A percentile compares a stretch with the other conserved stretches of the same genome.
These are phyloP conservation scores for Populus tomentosa DNA, from an alignment of 441 rosid species.

Conservation along the genomic window DNA sequence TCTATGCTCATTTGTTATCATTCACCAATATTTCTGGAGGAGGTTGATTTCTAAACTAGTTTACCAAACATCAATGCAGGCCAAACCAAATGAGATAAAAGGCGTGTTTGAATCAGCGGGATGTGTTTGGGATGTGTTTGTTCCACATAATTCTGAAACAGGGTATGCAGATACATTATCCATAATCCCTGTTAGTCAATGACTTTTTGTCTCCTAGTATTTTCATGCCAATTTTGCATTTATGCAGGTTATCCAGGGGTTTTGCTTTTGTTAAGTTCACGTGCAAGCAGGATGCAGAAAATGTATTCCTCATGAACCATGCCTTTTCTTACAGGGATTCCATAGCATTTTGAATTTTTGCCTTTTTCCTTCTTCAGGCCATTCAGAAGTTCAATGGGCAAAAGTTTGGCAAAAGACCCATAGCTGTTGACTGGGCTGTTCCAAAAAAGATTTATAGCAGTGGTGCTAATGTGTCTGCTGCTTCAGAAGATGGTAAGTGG, in stretches of 20 bases:
- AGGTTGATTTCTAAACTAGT: conserved; percentile 23
- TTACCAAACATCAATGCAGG: conserved; percentile 47
- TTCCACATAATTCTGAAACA: conserved; percentile 70
- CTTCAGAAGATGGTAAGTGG: conserved; percentile 57
- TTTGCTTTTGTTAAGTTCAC: conserved; percentile 97
- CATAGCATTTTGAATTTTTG: conserved; percentile 1
- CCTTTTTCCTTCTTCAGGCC: conserved; percentile 48
- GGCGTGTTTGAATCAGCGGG: conserved; percentile 69
- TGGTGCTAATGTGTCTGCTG: conserved; percentile 40
- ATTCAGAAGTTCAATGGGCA: conserved; percentile 80
- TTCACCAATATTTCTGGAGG: conserved; percentile 5
- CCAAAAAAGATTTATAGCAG: conserved; percentile 69
- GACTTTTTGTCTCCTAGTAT: conserved; percentile 11
- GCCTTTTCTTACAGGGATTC: conserved; percentile 5
- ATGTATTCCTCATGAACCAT: conserved; percentile 39
- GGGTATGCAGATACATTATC: conserved; percentile 47
- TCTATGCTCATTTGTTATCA: conserved; percentile 5
- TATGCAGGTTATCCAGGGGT: conserved; percentile 58
- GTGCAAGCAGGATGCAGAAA: conserved; percentile 83
- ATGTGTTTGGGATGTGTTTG: conserved; percentile 85
- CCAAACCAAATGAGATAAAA: conserved; percentile 56
- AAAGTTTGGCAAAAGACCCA: conserved; percentile 66
- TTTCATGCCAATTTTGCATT: conserved; percentile 4
- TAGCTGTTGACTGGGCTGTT: conserved; percentile 98
- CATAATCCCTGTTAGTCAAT: conserved; percentile 8